Evolutionary conservation across 1,284 basidiomycete species (phyloP), one percentile per base, ranked within the genome.

Genomic region (Mycosarcoma maydis): DNA sequence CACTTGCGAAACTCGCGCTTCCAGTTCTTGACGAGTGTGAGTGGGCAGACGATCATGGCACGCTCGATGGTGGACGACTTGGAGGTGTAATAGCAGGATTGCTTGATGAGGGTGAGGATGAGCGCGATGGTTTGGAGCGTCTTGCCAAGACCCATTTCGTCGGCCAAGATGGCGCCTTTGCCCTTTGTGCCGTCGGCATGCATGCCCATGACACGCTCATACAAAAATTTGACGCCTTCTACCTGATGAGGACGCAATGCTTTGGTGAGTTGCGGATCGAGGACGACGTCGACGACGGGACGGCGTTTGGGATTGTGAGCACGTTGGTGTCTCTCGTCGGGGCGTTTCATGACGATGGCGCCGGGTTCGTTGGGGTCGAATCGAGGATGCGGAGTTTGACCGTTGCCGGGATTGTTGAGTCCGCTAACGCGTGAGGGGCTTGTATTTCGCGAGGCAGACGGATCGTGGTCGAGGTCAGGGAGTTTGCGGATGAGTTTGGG

Each of bases 181-280:
- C 68, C 65, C 17, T 65, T 72, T 13, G 94, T 91, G 60, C 92
- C 90, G 73, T 95, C 89, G 23, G 90, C 91, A 45, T 94, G 84
- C 88, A 96, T 90, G 2, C 94, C 96, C 0, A 92, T 97, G 8
- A 94, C 90, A 80, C 94, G 95, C 82, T 88, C 90, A 83, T 97
- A 99, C 80, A 99, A 84, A 83, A 98, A 98, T 90, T 97, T 97
- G 64, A 98, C 95, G 68, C 95, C 95, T 81, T 98, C 94, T 17
- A 98, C 88, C 83, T 98, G 95, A 88, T 98, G 96, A 13, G 96
- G 96, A 38, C 95, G 88, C 34, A 98, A 85, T 3, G 94, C 90
- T 80, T 93, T 95, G 42, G 87, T 84, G 26, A 98, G 85, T 38
- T 87, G 86, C 4, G 95, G 95, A 82, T 98, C 94, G 43, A 98